These are phyloP conservation scores for Eleusine indica DNA, from an alignment of 176 grass and related monocot species.

Conservation along the genomic window DNA sequence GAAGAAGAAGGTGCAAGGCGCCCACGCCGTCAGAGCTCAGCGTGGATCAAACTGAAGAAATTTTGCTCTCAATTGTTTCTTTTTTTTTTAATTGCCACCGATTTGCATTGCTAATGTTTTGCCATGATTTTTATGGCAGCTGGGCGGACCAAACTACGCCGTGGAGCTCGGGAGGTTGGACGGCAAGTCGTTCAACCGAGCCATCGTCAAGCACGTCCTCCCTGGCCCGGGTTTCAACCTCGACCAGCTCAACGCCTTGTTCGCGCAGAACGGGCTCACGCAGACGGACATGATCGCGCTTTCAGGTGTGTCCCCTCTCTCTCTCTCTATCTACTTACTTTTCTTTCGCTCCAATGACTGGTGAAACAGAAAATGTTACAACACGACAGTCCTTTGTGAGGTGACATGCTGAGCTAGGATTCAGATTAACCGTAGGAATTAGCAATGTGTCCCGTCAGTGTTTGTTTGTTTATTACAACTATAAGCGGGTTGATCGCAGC, in stretches of 20 bases:
- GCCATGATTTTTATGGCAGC: slow-evolving; percentile 2
- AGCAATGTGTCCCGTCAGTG: not conserved
- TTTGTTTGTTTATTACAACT: not conserved
- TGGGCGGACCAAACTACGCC: slow-evolving; percentile 63
- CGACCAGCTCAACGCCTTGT: slow-evolving; percentile 66
- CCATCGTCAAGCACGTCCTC: slow-evolving; percentile 76
- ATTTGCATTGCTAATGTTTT: not conserved
- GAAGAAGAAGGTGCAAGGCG: not conserved
- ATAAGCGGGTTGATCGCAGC: slow-evolving; percentile 8
- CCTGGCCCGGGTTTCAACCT: slow-evolving; percentile 69
- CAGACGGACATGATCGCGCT: slow-evolving; percentile 87
- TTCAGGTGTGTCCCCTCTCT: slow-evolving; percentile 28
- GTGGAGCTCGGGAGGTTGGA: slow-evolving; percentile 79
- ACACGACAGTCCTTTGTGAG: not conserved
- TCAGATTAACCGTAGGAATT: not conserved
- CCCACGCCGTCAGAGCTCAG: not conserved
- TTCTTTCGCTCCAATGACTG: not conserved
- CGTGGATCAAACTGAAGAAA: not conserved
- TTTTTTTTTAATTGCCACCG: too few relatives aligned
- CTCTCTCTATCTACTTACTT: not conserved
- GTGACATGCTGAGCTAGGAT: not conserved
- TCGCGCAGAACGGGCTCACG: slow-evolving; percentile 66
- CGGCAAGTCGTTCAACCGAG: slow-evolving; percentile 61
- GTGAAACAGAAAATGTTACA: not conserved
- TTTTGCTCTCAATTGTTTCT: not conserved